These are phyloP conservation scores for Talaromyces amestolkiae DNA, from an alignment of 2,329 filamentous ascomycete species.

Conservation along the genomic window DNA sequence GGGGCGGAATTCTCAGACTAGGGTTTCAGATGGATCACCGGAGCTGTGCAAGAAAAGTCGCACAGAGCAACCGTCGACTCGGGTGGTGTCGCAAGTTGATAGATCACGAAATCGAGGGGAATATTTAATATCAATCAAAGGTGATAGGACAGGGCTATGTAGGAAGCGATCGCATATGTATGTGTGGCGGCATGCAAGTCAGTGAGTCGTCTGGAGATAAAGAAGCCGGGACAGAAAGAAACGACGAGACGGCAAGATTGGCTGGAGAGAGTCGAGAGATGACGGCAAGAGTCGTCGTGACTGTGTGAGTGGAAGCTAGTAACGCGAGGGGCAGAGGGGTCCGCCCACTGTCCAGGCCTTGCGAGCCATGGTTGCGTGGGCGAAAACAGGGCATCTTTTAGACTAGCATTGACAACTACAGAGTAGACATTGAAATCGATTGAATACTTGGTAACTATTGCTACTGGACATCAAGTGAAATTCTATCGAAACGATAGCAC, in stretches of 20 bases:
- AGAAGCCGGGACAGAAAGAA: background rate
- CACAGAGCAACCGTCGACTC: background rate
- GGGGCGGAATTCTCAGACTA: slow-evolving; percentile 12
- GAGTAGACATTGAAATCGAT: too few species aligned
- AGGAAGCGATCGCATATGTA: slow-evolving; percentile 9
- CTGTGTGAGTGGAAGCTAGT: slow-evolving; percentile 1
- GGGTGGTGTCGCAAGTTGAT: background rate
- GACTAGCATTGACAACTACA: background rate
- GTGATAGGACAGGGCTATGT: slow-evolving; percentile 5
- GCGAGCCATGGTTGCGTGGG: slow-evolving; percentile 1
- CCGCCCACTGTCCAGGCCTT: slow-evolving; percentile 11
- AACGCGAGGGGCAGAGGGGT: slow-evolving; percentile 13
- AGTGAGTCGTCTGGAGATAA: background rate
- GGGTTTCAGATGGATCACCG: slow-evolving; percentile 14
- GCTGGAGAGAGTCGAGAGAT: background rate
- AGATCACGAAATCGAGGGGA: background rate
- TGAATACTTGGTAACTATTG: too few species aligned
- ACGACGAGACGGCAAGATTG: background rate
- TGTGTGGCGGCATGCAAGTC: background rate
- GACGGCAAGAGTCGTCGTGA: slow-evolving; percentile 7
- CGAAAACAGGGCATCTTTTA: background rate
- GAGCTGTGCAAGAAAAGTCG: background rate
- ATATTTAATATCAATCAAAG: background rate
- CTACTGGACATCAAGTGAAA: too few species aligned
- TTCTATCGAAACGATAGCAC: background rate